Percentiles rank a stretch among this genome's conserved stretches.
Conservation (phyloP, 225 moss, liverwort and hornwort species). For the Thuidium tamariscinum region DNA sequence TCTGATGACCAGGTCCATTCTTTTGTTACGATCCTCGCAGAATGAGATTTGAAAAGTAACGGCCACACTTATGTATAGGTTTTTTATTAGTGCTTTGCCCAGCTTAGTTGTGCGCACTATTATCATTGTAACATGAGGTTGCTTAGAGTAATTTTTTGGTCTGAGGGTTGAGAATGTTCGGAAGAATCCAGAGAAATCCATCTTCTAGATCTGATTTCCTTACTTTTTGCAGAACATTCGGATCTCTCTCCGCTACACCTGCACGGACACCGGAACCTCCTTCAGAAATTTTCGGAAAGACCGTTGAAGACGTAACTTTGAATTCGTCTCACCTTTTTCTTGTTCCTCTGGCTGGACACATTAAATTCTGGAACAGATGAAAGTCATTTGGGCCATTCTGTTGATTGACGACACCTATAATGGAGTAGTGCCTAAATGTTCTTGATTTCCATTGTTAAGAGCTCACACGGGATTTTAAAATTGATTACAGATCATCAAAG, state of each 20-base stretch:
- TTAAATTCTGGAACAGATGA: not conserved
- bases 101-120: not conserved
- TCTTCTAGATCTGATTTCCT: not conserved
- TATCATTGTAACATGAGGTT: not conserved
- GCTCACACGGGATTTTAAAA: not conserved
- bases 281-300: conserved; percentile 81
- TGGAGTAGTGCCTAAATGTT: not conserved
- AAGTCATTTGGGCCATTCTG: not conserved
- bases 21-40: not conserved
- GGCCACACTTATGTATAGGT: not conserved
- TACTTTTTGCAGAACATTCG: conserved; percentile 15
- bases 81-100: not conserved
- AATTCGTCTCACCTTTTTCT: not conserved
- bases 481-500: conserved; percentile 59
- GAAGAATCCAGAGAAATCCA: not conserved
- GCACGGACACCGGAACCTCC: conserved; percentile 65
- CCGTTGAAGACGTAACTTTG: conserved; percentile 62
- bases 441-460: not conserved
- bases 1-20: not conserved
- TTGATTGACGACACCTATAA: not conserved
- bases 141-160: not conserved
- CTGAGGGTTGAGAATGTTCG: not conserved
- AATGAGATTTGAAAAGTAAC: not conserved
- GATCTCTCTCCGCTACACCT: conserved; percentile 15
- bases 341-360: not conserved